Evolutionary conservation across 352 stramenopile species (phyloP), one percentile per base, ranked within the genome.

Genomic region (Pythium utonaiense): DNA sequence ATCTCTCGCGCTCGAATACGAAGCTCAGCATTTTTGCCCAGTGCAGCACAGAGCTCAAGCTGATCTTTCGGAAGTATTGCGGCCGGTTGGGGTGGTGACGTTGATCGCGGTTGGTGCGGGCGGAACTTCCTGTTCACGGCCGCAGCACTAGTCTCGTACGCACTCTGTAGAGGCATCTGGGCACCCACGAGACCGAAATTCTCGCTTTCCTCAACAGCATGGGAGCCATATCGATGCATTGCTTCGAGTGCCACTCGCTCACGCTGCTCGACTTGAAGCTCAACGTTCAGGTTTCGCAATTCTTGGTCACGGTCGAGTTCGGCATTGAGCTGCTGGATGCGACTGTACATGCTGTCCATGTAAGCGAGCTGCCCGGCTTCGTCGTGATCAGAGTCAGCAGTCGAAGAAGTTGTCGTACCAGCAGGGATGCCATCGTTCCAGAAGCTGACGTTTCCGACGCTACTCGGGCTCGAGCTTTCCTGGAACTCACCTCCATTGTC

Each of bases 281-380:
- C 67, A 21, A 66, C 65, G 31, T 22, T 64, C 16, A 34, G 4
- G 13, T 63, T 27, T 47, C 66, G 66, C 24, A 30, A 12, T 19
- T 67, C 61, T 8, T 74, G 70, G 33, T 88, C 77, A 17, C 56
- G 69, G 30, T 83, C 77, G 34, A 87, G 34, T 51, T 87, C 75
- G 0, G 69, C 64, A 17, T 74, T 85, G 13, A 86, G 34, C 25
- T 67, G 30, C 57, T 78, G 75, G 54, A 90, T 86, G 3, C 72
- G 82, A 19, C 57, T 74, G 63, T 86, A 83, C 73, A 90, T 88
- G 44, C 87, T 67, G 49, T 90, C 78, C 80, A 90, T 90, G 53
- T 86, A 86, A 17, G 66, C 67, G 27, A 86, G 67, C 30, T 90
- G 78, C 3, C 59, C 60, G 19, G 75, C 69, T 48, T 84, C 62